Conservation (phyloP, 257 asterid genomes). For the Jacaranda copaia region DNA sequence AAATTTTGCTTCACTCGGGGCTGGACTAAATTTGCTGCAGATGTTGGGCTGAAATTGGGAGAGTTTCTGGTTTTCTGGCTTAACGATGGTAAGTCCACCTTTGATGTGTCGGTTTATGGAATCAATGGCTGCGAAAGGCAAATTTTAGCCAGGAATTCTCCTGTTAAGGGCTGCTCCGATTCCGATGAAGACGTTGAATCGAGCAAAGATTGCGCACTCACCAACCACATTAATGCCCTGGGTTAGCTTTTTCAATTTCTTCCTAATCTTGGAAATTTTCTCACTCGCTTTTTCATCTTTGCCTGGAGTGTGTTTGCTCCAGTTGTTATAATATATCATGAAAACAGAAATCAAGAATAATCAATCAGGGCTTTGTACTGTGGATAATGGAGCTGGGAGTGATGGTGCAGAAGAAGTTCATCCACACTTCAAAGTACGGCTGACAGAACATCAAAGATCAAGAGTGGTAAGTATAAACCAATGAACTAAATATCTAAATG, state of each 20-base stretch:
- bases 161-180: neutral
- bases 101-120: slow-evolving; percentile 20
- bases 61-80: slow-evolving; percentile 28
- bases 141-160: neutral
- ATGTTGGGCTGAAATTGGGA: slow-evolving; percentile 4
- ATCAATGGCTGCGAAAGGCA: neutral
- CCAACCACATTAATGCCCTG: neutral
- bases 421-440: neutral
- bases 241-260: no score
- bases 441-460: neutral
- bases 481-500: neutral
- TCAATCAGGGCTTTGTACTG: neutral
- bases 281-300: neutral
- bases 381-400: neutral
- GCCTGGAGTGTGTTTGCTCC: no score
- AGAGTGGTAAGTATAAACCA: slow-evolving; percentile 21
- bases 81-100: neutral
- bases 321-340: no score
- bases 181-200: neutral
- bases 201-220: neutral
- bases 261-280: neutral
- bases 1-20: slow-evolving; percentile 20
- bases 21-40: slow-evolving; percentile 32
- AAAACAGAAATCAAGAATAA: neutral
- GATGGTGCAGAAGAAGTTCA: neutral